These are phyloP conservation scores for Ambrosiella cleistominuta DNA, from an alignment of 2,329 filamentous ascomycete genomes.

Conservation along the genomic window DNA sequence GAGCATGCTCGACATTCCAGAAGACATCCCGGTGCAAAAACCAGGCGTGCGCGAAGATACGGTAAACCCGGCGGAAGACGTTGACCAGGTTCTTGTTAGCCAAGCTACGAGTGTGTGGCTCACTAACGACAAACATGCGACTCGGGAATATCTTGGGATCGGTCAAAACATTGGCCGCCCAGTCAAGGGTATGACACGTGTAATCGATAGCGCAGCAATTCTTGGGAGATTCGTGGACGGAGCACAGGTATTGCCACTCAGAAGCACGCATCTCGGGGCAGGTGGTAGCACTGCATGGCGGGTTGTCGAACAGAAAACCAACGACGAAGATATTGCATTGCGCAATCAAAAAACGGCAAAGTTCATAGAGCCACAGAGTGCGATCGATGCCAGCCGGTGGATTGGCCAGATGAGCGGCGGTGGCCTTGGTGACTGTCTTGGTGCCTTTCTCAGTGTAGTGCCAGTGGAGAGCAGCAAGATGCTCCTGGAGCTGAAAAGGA, in stretches of 20 bases:
- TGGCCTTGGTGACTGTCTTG: conserved; percentile 55
- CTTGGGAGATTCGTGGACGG: conserved; percentile 91
- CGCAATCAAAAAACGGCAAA: conserved; percentile 86
- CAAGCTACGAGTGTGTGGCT: conserved; percentile 40
- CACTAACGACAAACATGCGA: conserved; percentile 43
- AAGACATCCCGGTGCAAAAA: conserved; percentile 93
- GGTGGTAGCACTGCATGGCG: conserved; percentile 72
- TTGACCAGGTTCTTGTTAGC: conserved; percentile 78
- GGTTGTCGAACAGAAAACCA: conserved; percentile 78
- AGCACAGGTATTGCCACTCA: conserved; percentile 98
- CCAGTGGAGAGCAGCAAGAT: conserved; percentile 82
- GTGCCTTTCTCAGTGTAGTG: conserved; percentile 53
- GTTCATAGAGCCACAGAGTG: conserved; percentile 91
- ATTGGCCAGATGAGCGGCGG: conserved; percentile 58
- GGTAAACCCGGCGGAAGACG: conserved; percentile 82
- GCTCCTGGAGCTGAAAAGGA: conserved; percentile 91
- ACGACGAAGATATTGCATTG: conserved; percentile 88
- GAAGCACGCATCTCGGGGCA: conserved; percentile 97
- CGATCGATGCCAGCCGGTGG: conserved; percentile 69
- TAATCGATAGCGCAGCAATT: conserved; percentile 97
- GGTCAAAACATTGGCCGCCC: conserved; percentile 87
- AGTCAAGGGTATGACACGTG: conserved; percentile 95
- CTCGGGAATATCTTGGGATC: conserved; percentile 92
- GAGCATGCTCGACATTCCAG: conserved; percentile 78
- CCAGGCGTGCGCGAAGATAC: conserved; percentile 97